Evolutionary conservation across 202 grass and related monocot genomes (phyloP).

Genomic region (Tripidium arundinaceum): DNA sequence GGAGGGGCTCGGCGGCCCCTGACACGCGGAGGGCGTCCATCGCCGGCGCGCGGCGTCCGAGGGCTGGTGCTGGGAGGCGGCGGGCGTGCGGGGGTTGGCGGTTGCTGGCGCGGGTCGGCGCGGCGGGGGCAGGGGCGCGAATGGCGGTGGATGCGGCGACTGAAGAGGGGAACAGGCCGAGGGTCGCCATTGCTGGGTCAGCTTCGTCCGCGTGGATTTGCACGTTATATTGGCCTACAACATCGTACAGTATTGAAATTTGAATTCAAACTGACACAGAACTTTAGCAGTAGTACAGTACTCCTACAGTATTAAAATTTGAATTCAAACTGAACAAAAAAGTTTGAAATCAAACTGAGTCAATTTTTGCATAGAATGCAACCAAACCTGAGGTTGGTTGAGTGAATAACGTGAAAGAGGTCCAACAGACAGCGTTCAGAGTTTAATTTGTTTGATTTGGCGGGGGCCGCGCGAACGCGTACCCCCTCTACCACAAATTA

Average conservation of each 20-base stretch:
- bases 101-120: background rate
- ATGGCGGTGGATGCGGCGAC: background rate
- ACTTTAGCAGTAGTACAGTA: no score
- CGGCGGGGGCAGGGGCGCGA: background rate
- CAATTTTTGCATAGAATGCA: no score
- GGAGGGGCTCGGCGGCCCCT: slow-evolving; percentile 24
- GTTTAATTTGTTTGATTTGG: no score
- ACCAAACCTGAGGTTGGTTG: no score
- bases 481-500: slow-evolving; percentile 77
- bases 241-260: no score
- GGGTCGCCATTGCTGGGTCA: slow-evolving; percentile 3
- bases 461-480: slow-evolving; percentile 65
- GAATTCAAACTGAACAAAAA: no score
- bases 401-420: no score
- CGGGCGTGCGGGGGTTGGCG: background rate
- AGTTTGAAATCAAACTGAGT: no score
- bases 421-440: no score
- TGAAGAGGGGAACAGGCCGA: background rate
- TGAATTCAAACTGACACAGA: no score
- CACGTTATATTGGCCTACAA: no score
- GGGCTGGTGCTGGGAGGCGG: background rate
- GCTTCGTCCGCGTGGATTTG: background rate
- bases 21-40: slow-evolving; percentile 30
- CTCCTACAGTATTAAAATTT: no score
- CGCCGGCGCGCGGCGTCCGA: background rate